These are phyloP conservation scores for Colletotrichum sp. DNA, from an alignment of 2,329 filamentous ascomycete genomes.

Conservation along the genomic window DNA sequence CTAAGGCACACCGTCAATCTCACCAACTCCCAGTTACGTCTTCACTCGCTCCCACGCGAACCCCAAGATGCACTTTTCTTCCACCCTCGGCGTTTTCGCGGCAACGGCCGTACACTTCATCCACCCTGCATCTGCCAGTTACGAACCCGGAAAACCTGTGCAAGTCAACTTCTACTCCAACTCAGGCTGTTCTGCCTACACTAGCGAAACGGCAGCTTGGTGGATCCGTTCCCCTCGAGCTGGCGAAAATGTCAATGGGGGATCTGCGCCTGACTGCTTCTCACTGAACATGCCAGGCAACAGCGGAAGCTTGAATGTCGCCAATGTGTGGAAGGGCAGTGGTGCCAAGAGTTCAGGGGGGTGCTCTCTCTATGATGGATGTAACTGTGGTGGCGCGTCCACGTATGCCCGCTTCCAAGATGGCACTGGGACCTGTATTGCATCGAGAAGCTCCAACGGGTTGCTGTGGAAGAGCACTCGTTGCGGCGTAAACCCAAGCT, in stretches of 20 bases:
- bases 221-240: neutral
- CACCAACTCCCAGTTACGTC: neutral
- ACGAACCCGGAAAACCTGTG: neutral
- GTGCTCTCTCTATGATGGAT: neutral
- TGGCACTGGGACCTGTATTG: neutral
- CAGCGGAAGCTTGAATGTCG: neutral
- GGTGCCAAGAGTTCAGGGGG: neutral
- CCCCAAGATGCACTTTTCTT: neutral
- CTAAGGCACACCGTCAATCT: neutral
- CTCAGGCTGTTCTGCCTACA: constrained; percentile 2
- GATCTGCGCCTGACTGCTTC: neutral
- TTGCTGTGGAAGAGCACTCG: constrained; percentile 1
- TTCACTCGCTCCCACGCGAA: neutral
- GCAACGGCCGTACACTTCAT: neutral
- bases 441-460: neutral
- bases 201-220: neutral
- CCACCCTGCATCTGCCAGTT: neutral
- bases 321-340: neutral
- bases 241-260: neutral
- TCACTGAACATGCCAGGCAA: neutral
- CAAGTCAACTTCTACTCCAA: constrained; percentile 6
- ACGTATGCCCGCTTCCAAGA: neutral
- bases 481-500: neutral
- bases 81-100: neutral
- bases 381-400: neutral